These are phyloP conservation scores for Eimeria tenella DNA, from an alignment of 169 alveolate species.

Conservation along the genomic window DNA sequence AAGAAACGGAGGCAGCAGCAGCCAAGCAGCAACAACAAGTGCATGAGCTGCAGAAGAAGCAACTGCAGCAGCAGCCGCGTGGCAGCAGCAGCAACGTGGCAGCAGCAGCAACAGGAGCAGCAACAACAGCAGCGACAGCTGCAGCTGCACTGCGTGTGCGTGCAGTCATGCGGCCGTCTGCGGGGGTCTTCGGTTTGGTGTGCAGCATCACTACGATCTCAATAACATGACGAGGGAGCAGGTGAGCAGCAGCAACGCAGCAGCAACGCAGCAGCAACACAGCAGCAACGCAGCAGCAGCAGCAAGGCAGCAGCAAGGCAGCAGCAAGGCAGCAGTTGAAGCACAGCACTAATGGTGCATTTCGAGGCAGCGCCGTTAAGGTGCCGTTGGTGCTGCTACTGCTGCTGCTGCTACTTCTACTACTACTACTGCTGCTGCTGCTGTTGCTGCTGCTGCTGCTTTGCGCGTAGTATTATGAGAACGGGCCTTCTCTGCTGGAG, in stretches of 20 bases:
- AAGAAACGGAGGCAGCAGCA: too few relatives aligned
- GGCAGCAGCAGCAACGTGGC: too few relatives aligned
- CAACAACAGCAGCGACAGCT: background rate
- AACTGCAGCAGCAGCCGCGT: too few relatives aligned
- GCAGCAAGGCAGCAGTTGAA: too few relatives aligned
- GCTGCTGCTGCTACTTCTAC: background rate
- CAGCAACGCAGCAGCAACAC: background rate
- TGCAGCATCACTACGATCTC: constrained; percentile 48
- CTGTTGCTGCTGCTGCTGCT: background rate
- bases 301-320: background rate
- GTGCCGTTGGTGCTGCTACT: too few relatives aligned
- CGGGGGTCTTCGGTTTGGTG: constrained; percentile 61
- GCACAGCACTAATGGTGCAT: too few relatives aligned
- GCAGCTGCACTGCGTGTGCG: background rate
- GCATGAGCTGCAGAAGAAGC: background rate
- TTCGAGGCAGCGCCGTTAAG: too few relatives aligned
- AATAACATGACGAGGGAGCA: constrained; percentile 42
- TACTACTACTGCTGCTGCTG: background rate
- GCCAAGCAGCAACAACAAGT: too few relatives aligned
- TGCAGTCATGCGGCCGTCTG: constrained; percentile 26
- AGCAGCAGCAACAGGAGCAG: background rate
- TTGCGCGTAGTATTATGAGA: constrained; percentile 54
- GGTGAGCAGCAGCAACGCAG: background rate
- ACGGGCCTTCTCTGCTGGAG: constrained; percentile 46
- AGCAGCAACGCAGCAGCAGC: background rate